Evolutionary conservation across 371 early-diverging fungal genomes (phyloP).

Genomic region (Encephalitozoon intestinalis): DNA sequence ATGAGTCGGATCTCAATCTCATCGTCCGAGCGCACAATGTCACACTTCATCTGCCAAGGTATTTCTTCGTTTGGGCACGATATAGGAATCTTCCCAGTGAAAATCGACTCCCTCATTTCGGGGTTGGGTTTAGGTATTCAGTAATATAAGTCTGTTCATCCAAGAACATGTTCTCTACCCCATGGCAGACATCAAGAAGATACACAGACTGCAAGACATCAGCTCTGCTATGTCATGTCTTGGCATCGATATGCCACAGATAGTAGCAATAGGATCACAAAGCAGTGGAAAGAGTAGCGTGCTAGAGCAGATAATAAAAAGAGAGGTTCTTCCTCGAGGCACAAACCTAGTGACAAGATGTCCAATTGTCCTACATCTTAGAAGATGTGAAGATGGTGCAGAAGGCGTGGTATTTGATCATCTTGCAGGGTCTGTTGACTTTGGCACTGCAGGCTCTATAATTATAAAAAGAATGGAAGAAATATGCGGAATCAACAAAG

Average conservation of each 20-base stretch:
- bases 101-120: conserved; percentile 52
- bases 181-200: not conserved
- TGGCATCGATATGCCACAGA: conserved; percentile 66
- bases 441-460: conserved; percentile 67
- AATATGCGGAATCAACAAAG: conserved; percentile 72
- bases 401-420: conserved; percentile 40
- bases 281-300: conserved; percentile 94
- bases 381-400: conserved; percentile 69
- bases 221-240: not conserved
- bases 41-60: conserved; percentile 48
- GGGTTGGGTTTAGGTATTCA: not conserved
- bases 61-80: conserved; percentile 23
- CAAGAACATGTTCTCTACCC: not conserved
- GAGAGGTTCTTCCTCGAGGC: conserved; percentile 90
- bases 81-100: conserved; percentile 51
- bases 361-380: conserved; percentile 88
- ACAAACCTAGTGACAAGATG: conserved; percentile 92
- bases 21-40: conserved; percentile 29
- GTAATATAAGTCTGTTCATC: not conserved
- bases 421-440: conserved; percentile 59
- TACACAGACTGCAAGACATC: not conserved
- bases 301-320: conserved; percentile 92
- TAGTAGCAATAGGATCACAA: conserved; percentile 91
- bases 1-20: conserved; percentile 53
- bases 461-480: conserved; percentile 70